Evolutionary conservation across 2,329 filamentous ascomycete genomes (phyloP), one percentile per base, ranked within the genome.

Genomic region (Westerdykella sp.): DNA sequence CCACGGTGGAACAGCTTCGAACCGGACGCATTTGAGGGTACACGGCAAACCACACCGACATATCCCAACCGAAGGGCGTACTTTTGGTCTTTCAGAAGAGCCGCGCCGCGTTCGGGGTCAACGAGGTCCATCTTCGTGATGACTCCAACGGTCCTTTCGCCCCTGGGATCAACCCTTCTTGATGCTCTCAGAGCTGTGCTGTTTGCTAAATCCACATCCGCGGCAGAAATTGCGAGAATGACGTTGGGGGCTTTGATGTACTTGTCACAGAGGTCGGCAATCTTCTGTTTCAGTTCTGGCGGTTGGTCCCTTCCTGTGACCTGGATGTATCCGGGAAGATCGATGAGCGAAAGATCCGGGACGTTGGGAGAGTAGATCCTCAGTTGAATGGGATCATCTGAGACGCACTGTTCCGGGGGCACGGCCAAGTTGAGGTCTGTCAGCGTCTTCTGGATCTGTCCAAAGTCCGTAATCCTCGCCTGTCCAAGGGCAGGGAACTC

Each of bases 81-180:
- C 65, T 97, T 95, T 62, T 82, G 84, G 65, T 98, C 91, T 21
- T 77, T 83, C 15, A 98, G 74, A 25, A 98, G 87, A 30, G 80
- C 76, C 12, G 80, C 78, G 23, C 90, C 93, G 45, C 91, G 81
- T 6, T 75, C 73, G 3, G 93, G 78, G 54, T 97, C 91, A 6
- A 98, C 90, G 16, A 98, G 76, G 59, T 98, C 93, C 91, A 98
- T 96, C 72, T 98, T 98, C 3, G 93, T 98, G 34, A 98, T 84
- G n/a, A 98, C 93, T 36, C 93, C 93, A 60, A 98, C 98, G 0
- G 93, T 98, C 49, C 93, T 79, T 69, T 98, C 93, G 42, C 93
- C 93, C 47, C 93, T 78, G 1, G 93, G 93, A 59, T 98, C 93
- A 22, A 97, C 90, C 54, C 91, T 80, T 49, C 93, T 80, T 54